Evolutionary conservation across 1,139 yeast species (phyloP), one percentile per base, ranked within the genome.

Genomic region (Suhomyces yuchorum): DNA sequence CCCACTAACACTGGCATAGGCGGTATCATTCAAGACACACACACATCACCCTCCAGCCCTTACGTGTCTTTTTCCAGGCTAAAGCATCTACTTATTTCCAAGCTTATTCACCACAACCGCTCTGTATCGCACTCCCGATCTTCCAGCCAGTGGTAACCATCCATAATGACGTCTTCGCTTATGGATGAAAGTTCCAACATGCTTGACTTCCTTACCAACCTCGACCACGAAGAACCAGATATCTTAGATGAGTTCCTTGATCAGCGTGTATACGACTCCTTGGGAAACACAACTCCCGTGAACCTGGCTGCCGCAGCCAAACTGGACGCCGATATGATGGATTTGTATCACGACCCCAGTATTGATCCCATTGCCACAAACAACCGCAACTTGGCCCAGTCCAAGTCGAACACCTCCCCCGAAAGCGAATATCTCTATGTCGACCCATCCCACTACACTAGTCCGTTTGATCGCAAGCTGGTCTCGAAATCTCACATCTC

Each of bases 211-310:
- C 53, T 56, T 28, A 40, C 50, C 38, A 46, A 45, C 26, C 42
- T 55, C 18, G 53, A 52, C 17, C 53, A 61, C 38, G 70, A 69
- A 23, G 73, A 70, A 45, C 75, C 71, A 40, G 78, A 75, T 51
- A 71, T 75, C 35, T 60, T 81, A 44, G 84, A 80, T 55, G 86
- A 81, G 60, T 81, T 81, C 55, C 66, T 81, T 46, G 86, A 81
- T 60, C 80, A 78, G 56, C 65, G 85, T 47, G 77, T 80, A 2
- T 80, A 78, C 53, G 83, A 78, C 26, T 63, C 70, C 17, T 53
- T 68, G 42, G 67, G 66, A 9, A 57, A 61, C 18, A 64, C 58
- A 46, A 62, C 69, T 3, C 70, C 70, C 3, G 60, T 51, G 6
- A 22, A 22, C 28, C 39, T 22, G 39, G 34, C 42, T 8, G 14